Conservation (phyloP, 768 basidiomycete genomes). For the Dentipellis sp. region DNA sequence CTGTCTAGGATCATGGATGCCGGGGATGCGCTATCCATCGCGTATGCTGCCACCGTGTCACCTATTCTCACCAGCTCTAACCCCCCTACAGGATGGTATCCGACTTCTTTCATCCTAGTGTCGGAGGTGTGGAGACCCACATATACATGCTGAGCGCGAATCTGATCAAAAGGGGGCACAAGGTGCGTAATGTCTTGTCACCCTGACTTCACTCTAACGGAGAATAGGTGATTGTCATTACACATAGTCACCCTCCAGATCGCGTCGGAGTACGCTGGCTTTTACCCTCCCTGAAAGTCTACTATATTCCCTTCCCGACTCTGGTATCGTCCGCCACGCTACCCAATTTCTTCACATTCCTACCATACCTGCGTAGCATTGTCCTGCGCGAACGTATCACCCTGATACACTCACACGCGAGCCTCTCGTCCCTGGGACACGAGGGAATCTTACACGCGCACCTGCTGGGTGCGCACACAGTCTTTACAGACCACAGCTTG, state of each 20-base stretch:
- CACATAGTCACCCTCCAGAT: constrained; percentile 81
- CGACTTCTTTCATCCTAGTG: constrained; percentile 92
- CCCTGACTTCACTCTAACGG: not conserved
- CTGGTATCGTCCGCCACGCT: constrained; percentile 90
- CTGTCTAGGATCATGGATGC: not conserved
- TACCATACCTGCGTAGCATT: constrained; percentile 89
- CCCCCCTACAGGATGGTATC: constrained; percentile 68
- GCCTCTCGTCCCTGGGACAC: constrained; percentile 82
- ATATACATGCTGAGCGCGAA: constrained; percentile 88
- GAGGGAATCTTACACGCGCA: constrained; percentile 90
- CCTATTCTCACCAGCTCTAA: not conserved
- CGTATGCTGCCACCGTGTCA: not conserved
- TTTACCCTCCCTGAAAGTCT: constrained; percentile 80
- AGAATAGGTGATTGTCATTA: constrained; percentile 82
- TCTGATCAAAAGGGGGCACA: constrained; percentile 77
- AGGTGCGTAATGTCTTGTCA: constrained; percentile 33
- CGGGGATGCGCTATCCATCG: not conserved
- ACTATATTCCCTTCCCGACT: constrained; percentile 84
- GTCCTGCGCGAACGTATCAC: constrained; percentile 79
- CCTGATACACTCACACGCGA: constrained; percentile 87
- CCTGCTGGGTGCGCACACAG: constrained; percentile 77
- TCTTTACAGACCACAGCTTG: constrained; percentile 95
- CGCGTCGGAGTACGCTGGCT: constrained; percentile 89
- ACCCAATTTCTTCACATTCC: constrained; percentile 86
- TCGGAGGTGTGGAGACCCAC: constrained; percentile 95